Conservation (phyloP, 2,329 filamentous ascomycete genomes). For the Penicillium nordicum region DNA sequence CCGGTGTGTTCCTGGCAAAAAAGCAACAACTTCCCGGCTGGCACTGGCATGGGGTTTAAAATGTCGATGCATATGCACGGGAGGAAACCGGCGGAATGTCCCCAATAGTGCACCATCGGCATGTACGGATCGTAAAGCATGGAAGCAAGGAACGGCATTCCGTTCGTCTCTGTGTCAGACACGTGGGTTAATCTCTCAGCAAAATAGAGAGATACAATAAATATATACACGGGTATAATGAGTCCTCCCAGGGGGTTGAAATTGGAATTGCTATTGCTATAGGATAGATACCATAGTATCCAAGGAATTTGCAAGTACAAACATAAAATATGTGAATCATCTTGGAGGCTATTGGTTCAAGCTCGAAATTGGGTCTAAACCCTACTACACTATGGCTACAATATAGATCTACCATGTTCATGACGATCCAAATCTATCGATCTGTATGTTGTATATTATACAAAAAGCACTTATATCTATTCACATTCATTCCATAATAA, state of each 20-base stretch:
- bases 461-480: background rate
- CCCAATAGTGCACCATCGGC: constrained; percentile 4
- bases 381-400: background rate
- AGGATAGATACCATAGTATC: too few relatives aligned
- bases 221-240: too few relatives aligned
- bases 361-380: background rate
- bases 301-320: too few relatives aligned
- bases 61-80: background rate
- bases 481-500: background rate
- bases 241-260: background rate
- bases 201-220: background rate
- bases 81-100: constrained; percentile 5
- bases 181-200: constrained; percentile 10
- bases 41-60: constrained; percentile 6
- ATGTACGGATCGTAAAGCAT: constrained; percentile 5
- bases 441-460: background rate
- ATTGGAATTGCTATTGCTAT: background rate
- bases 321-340: constrained; percentile 2
- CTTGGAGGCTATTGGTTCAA: background rate
- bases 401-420: background rate
- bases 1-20: constrained; percentile 7
- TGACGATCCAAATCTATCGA: background rate
- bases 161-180: constrained; percentile 14
- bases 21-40: background rate
- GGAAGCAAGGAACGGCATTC: constrained; percentile 14